phyloP scores from a whole-genome alignment of 768 basidiomycete species.

The Russula griseocarnosa region DNA sequence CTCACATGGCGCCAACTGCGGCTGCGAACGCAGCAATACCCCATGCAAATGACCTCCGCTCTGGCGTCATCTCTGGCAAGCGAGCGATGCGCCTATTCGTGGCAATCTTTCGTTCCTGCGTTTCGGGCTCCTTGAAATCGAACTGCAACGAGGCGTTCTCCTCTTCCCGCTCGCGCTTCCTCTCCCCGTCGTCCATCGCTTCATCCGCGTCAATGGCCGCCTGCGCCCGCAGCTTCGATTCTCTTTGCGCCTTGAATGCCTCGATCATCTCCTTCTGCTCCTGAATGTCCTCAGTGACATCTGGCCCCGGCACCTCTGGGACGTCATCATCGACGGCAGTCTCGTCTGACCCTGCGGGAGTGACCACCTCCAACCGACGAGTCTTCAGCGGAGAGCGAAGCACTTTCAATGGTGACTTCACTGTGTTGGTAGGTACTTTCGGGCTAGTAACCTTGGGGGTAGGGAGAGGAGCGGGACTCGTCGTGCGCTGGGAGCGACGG shows the following conservation, averaged over 20 bases:
- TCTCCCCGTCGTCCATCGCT: slow-evolving; percentile 26
- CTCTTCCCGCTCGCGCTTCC: slow-evolving; percentile 55
- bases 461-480: slow-evolving; percentile 39
- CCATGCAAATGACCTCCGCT: slow-evolving; percentile 76
- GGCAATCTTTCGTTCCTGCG: slow-evolving; percentile 51
- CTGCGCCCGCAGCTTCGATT: slow-evolving; percentile 33
- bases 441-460: slow-evolving; percentile 39
- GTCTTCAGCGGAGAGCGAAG: slow-evolving; percentile 38
- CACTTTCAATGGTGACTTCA: slow-evolving; percentile 37
- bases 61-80: slow-evolving; percentile 52
- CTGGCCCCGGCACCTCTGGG: slow-evolving; percentile 48
- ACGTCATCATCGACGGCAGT: slow-evolving; percentile 61
- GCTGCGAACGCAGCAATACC: slow-evolving; percentile 80
- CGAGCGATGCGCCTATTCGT: slow-evolving; percentile 62
- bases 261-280: slow-evolving; percentile 78
- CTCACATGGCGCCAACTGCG: slow-evolving; percentile 77
- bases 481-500: slow-evolving; percentile 43
- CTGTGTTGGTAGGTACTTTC: slow-evolving; percentile 32
- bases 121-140: slow-evolving; percentile 64
- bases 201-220: slow-evolving; percentile 29
- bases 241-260: slow-evolving; percentile 62
- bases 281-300: slow-evolving; percentile 64
- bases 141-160: slow-evolving; percentile 51
- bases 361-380: slow-evolving; percentile 38
- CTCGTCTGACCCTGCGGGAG: slow-evolving; percentile 57